These are phyloP conservation scores for Hordeum marinum DNA, from an alignment of 176 grass and related monocot genomes.

Conservation along the genomic window DNA sequence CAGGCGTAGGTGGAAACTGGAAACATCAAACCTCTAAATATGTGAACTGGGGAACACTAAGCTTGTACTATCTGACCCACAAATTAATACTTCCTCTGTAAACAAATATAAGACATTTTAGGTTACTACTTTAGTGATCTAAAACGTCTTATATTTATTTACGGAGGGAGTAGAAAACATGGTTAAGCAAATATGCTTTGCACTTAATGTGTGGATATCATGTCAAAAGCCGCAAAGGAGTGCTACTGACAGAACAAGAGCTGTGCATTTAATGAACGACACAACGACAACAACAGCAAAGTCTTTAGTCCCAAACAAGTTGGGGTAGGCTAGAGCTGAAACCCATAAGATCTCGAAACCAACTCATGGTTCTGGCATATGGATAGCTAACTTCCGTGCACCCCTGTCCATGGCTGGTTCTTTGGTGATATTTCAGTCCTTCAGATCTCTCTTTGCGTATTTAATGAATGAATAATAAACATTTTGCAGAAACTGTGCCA, in stretches of 20 bases:
- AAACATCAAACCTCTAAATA: slow-evolving; percentile 5
- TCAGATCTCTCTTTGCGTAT: too few relatives aligned
- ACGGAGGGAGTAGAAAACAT: background rate
- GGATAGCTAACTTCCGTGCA: too few relatives aligned
- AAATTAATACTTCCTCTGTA: background rate
- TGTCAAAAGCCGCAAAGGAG: background rate
- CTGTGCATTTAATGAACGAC: background rate
- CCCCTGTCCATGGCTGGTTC: too few relatives aligned
- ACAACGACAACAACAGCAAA: too few relatives aligned
- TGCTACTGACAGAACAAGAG: slow-evolving; percentile 3
- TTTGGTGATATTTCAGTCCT: too few relatives aligned
- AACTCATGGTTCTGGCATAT: too few relatives aligned
- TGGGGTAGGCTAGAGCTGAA: too few relatives aligned
- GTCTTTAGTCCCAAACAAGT: too few relatives aligned
- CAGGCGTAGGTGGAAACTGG: slow-evolving; percentile 7
- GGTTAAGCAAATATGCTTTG: background rate
- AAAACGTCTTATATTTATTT: too few relatives aligned
- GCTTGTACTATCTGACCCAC: background rate
- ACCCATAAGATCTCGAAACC: too few relatives aligned
- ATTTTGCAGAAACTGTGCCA: background rate
- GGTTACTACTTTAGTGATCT: too few relatives aligned
- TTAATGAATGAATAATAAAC: background rate
- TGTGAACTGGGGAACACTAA: background rate
- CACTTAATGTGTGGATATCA: background rate
- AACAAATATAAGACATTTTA: too few relatives aligned